Evolutionary conservation across 495 filamentous ascomycete genomes (phyloP).

Genomic region (Eremomyces bilateralis): DNA sequence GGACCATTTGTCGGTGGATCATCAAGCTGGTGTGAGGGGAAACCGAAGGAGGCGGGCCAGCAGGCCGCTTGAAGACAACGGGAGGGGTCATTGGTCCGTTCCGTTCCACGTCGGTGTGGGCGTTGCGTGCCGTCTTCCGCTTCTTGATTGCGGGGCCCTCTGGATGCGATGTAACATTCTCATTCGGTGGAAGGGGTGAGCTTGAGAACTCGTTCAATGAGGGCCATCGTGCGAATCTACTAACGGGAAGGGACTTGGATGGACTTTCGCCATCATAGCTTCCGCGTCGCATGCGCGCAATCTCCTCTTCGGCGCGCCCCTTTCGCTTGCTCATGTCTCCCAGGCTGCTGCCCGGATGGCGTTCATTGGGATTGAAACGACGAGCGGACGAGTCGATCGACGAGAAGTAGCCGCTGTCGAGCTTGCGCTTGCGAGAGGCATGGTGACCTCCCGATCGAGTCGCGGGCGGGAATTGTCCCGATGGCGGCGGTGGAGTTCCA

Average conservation of each 20-base stretch:
- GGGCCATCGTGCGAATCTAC: too few relatives aligned
- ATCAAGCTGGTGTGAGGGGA: conserved; percentile 91
- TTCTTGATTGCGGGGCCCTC: too few relatives aligned
- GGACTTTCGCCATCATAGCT: conserved; percentile 94
- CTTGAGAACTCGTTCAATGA: too few relatives aligned
- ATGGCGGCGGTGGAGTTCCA: conserved; percentile 50
- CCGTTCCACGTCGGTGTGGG: too few relatives aligned
- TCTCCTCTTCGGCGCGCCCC: conserved; percentile 86
- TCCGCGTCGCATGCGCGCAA: conserved; percentile 76
- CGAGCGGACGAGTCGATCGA: conserved; percentile 89
- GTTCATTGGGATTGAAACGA: conserved; percentile 33
- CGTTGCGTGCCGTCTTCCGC: conserved; percentile 38
- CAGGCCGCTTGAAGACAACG: conserved; percentile 63
- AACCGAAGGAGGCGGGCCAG: conserved; percentile 63
- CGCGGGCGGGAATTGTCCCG: conserved; percentile 33
- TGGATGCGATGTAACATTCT: too few relatives aligned
- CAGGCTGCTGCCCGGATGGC: conserved; percentile 44
- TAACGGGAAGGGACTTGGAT: conserved; percentile 29
- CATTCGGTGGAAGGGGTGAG: conserved; percentile 37
- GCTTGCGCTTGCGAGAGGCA: conserved; percentile 60
- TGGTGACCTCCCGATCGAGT: conserved; percentile 31
- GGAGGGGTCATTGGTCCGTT: conserved; percentile 47
- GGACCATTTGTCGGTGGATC: too few relatives aligned
- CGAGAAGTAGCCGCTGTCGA: conserved; percentile 91
- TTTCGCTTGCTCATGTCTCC: conserved; percentile 62